Evolutionary conservation across 1,284 basidiomycete species (phyloP), one percentile per base, ranked within the genome.

Genomic region (Fomitopsis betulina): DNA sequence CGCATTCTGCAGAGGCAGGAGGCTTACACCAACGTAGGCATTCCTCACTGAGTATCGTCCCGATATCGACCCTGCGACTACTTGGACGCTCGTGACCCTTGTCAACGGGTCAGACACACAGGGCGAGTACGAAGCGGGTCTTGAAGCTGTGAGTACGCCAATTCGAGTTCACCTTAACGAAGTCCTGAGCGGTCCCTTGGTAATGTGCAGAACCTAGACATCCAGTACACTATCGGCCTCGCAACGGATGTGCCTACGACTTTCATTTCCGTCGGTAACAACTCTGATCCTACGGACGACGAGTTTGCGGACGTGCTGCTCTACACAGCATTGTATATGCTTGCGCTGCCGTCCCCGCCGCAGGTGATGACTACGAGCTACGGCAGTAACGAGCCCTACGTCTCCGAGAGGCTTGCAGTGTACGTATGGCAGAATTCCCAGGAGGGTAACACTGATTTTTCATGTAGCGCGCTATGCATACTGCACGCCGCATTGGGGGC

Each of bases 221-320:
- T 85, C 38, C 82, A 88, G 72, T 86, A 86, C 60, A 80, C 83
- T 10, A 79, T 77, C 9, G 83, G 79, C 21, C 72, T 88, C 82
- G 81, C 71, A 81, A 82, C 73, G 77, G 80, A 75, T 76, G 63
- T 66, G 27, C 56, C 64, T 33, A 59, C 61, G 23, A 69, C 39
- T 13, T 62, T 63, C 47, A 49, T 64, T 9, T 65, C 64, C 12
- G 65, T 65, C 15, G 67, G 65, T 19, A 40, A 62, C 13, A 32
- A 17, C 17, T 10, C 30, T 8, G 19, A 58, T n/a, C 61, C 58
- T 50, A 59, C 57, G 53, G 62, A 65, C 17, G 68, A 65, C 38
- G 62, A 65, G 10, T 60, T 68, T 25, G 27, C 30, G 15, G 56
- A 56, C 12, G 64, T 64, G 25, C 67, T 71, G 59, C 59, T 69